Percentiles rank a stretch among this genome's conserved stretches.
phyloP scores from a whole-genome alignment of 2,329 filamentous ascomycete species.

The Nemania diffusa region DNA sequence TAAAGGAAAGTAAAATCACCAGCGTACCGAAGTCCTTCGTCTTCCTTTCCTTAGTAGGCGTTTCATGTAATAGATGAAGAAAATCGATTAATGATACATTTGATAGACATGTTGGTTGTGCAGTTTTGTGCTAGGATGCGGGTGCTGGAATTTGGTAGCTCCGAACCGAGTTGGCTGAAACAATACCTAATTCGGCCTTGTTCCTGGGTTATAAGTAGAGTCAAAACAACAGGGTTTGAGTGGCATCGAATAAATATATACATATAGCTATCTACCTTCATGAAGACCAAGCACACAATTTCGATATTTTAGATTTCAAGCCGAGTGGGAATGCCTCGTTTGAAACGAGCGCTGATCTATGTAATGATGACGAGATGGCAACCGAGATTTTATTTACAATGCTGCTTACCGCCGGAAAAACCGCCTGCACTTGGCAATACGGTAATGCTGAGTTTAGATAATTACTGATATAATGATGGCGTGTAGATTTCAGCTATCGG shows the following conservation, averaged over 20 bases:
- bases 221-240: background rate
- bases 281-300: background rate
- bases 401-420: background rate
- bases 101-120: background rate
- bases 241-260: background rate
- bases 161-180: conserved; percentile 7
- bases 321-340: background rate
- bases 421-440: background rate
- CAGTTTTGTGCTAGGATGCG: background rate
- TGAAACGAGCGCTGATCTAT: background rate
- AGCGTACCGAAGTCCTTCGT: background rate
- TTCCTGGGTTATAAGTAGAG: background rate
- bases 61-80: background rate
- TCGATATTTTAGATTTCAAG: background rate
- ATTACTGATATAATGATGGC: conserved; percentile 8
- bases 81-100: background rate
- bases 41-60: background rate
- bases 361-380: background rate
- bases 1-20: background rate
- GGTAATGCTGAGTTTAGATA: background rate
- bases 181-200: background rate
- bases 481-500: conserved; percentile 5
- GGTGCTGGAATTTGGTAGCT: conserved; percentile 8
- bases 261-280: background rate
- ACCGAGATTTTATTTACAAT: background rate